Percentiles rank a stretch among this genome's conserved stretches.
Conservation (phyloP, 805 yeast genomes). For the Starmera pachycereana region DNA sequence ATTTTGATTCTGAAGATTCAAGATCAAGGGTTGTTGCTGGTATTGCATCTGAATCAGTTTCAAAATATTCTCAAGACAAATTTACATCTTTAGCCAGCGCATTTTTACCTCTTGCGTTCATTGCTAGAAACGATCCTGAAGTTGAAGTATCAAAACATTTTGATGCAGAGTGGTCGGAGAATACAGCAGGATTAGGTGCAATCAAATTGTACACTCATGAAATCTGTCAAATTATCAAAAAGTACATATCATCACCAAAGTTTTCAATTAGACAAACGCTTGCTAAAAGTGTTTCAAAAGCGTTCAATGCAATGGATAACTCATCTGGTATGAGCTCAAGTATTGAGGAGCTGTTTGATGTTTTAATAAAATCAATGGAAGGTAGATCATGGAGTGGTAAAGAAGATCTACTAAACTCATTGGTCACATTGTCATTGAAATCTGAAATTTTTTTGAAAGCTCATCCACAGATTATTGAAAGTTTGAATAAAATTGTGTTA, state of each 20-base stretch:
- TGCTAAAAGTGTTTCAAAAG: constrained; percentile 54
- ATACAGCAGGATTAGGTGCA: constrained; percentile 65
- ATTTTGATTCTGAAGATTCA: constrained; percentile 47
- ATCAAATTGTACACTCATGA: constrained; percentile 61
- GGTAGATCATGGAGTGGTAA: constrained; percentile 91
- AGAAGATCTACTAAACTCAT: constrained; percentile 60
- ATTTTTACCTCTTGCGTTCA: constrained; percentile 67
- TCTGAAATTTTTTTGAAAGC: constrained; percentile 26
- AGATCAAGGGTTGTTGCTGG: constrained; percentile 43
- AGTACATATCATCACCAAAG: constrained; percentile 43
- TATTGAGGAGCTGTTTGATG: constrained; percentile 31
- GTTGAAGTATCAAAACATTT: constrained; percentile 37
- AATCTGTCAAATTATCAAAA: constrained; percentile 42
- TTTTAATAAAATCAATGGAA: constrained; percentile 47
- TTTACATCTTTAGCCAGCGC: constrained; percentile 52
- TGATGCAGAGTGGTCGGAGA: constrained; percentile 66
- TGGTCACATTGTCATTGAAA: constrained; percentile 46
- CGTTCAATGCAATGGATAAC: constrained; percentile 37
- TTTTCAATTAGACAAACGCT: constrained; percentile 60
- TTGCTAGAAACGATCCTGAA: constrained; percentile 62
- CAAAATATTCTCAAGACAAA: constrained; percentile 57
- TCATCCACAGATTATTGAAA: constrained; percentile 22
- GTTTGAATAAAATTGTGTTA: constrained; percentile 33
- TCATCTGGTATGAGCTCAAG: constrained; percentile 14
- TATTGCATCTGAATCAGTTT: constrained; percentile 51